Percentiles rank a stretch among this genome's conserved stretches.
phyloP scores from a whole-genome alignment of 331 rosid genomes.

The Quercus phellos region DNA sequence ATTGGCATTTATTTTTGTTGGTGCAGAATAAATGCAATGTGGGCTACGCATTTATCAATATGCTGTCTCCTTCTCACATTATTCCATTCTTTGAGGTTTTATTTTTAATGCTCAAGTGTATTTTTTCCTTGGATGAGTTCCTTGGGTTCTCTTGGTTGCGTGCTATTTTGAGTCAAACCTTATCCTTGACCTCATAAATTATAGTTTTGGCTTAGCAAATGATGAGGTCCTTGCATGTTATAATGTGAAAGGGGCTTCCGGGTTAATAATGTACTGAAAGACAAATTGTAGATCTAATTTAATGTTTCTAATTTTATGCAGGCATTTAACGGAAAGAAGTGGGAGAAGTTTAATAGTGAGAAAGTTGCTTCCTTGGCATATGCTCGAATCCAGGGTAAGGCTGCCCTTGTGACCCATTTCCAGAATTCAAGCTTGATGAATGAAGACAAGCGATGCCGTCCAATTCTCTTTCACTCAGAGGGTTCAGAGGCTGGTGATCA shows the following conservation, averaged over 20 bases:
- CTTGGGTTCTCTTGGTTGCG: conserved; percentile 5
- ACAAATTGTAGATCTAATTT: background rate
- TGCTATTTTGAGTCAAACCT: background rate
- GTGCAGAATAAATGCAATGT: conserved; percentile 88
- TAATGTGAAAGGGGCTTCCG: background rate
- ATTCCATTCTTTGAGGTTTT: conserved; percentile 73
- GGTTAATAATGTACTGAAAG: background rate
- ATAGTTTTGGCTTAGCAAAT: conserved; percentile 7
- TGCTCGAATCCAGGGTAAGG: conserved; percentile 87
- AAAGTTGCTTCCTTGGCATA: conserved; percentile 85
- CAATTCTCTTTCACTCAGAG: conserved; percentile 66
- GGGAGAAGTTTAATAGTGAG: conserved; percentile 90
- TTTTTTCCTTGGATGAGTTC: background rate
- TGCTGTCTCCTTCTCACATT: conserved; percentile 76
- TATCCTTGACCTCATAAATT: conserved; percentile 2
- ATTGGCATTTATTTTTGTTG: conserved; percentile 14
- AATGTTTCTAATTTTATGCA: conserved; percentile 28
- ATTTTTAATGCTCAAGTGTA: background rate
- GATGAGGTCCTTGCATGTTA: conserved; percentile 2
- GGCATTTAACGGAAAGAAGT: conserved; percentile 79
- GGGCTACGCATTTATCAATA: conserved; percentile 89
- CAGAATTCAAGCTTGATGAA: conserved; percentile 91
- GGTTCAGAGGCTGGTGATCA: conserved; percentile 63
- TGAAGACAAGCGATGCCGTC: conserved; percentile 90
- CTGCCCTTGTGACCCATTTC: conserved; percentile 76